Conservation (phyloP, 1,284 basidiomycete species). For the Schizophyllum commune region DNA sequence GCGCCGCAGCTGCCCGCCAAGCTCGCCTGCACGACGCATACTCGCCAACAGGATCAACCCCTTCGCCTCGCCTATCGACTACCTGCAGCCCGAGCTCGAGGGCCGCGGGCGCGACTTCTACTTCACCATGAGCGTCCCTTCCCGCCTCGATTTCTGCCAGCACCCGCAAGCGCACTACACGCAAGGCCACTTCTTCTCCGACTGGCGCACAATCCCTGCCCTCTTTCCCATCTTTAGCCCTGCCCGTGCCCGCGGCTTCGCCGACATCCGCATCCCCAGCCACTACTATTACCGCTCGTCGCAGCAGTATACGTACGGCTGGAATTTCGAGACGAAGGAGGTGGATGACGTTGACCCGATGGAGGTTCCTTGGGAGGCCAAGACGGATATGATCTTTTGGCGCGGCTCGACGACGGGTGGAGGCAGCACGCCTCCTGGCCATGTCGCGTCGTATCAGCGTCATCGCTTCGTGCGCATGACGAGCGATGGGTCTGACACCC, state of each 20-base stretch:
- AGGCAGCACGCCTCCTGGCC: constrained; percentile 81
- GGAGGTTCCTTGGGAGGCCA: constrained; percentile 79
- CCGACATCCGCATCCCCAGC: constrained; percentile 87
- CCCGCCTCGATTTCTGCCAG: constrained; percentile 70
- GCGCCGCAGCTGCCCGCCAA: constrained; percentile 82
- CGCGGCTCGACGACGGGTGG: constrained; percentile 90
- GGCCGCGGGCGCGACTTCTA: constrained; percentile 43
- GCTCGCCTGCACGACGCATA: constrained; percentile 71
- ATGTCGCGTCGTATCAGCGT: constrained; percentile 78
- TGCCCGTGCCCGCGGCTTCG: constrained; percentile 75
- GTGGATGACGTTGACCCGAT: constrained; percentile 70
- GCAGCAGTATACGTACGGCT: constrained; percentile 75
- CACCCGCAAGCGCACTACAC: constrained; percentile 77
- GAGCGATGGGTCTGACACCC: not conserved
- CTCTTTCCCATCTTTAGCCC: constrained; percentile 90
- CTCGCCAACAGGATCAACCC: constrained; percentile 45
- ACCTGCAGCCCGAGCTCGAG: not conserved
- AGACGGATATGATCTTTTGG: constrained; percentile 68
- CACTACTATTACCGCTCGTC: constrained; percentile 90
- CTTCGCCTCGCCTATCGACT: not conserved
- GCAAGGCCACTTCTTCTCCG: constrained; percentile 90
- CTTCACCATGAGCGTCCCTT: constrained; percentile 47
- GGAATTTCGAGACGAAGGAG: constrained; percentile 69
- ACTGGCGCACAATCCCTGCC: constrained; percentile 82
- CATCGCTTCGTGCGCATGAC: constrained; percentile 40